phyloP scores from a whole-genome alignment of 2,329 filamentous ascomycete genomes.

The Geosmithia morbida region DNA sequence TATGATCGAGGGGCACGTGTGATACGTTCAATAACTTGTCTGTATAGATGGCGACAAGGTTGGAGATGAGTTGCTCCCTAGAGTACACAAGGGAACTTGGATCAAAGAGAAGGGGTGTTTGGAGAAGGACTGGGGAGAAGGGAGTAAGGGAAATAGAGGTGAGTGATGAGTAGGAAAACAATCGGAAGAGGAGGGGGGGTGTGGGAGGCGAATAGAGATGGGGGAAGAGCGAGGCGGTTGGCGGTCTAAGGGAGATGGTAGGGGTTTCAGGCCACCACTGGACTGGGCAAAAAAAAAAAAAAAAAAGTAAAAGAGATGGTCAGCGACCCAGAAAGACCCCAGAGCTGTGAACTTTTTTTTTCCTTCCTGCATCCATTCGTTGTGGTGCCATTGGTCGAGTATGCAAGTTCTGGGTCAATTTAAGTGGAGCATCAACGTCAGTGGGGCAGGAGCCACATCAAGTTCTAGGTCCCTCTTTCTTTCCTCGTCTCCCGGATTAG shows the following conservation, averaged over 20 bases:
- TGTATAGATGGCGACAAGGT: not conserved
- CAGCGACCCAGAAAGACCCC: slow-evolving; percentile 9
- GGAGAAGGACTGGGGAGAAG: not conserved
- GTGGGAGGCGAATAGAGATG: not conserved
- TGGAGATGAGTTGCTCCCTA: not conserved
- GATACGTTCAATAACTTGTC: too few relatives aligned
- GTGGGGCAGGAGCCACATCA: slow-evolving; percentile 10
- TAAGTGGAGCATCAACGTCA: slow-evolving; percentile 18
- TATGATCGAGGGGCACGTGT: too few relatives aligned
- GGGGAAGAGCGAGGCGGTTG: not conserved
- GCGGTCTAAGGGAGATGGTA: not conserved
- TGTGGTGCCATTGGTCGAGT: slow-evolving; percentile 15
- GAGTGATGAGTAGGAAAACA: slow-evolving; percentile 2
- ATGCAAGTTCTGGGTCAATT: slow-evolving; percentile 16
- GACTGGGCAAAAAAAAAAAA: not conserved
- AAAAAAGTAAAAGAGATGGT: not conserved
- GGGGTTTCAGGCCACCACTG: not conserved
- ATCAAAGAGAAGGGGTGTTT: not conserved
- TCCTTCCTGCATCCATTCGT: slow-evolving; percentile 7
- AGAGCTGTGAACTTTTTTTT: slow-evolving; percentile 19
- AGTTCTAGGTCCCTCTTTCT: slow-evolving; percentile 4
- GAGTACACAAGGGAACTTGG: not conserved
- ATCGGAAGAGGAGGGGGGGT: not conserved
- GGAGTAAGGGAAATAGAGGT: slow-evolving; percentile 5
- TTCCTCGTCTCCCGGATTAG: slow-evolving; percentile 1